Conservation (phyloP, 2,329 filamentous ascomycete genomes). For the Paecilomyces variotii region DNA sequence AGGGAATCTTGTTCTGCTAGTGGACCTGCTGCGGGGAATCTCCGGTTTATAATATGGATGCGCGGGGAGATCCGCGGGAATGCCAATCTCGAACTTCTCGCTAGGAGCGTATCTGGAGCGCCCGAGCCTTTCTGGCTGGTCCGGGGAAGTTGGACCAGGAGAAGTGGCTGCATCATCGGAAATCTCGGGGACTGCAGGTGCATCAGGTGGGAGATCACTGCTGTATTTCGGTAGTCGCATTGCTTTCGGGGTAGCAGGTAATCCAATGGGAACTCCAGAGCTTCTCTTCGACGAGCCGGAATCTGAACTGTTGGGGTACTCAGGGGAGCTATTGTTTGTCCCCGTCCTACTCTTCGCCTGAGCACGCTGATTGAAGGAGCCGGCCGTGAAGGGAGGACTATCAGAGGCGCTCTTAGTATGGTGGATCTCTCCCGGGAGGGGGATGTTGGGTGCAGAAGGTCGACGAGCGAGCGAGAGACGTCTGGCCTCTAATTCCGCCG, state of each 20-base stretch:
- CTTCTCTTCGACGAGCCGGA: constrained; percentile 35
- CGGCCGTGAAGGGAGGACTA: constrained; percentile 30
- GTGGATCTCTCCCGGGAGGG: constrained; percentile 57
- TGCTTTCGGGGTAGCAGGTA: constrained; percentile 85
- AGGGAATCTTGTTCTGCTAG: constrained; percentile 26
- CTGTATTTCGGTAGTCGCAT: constrained; percentile 74
- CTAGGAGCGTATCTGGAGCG: constrained; percentile 34
- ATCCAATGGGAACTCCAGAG: constrained; percentile 53
- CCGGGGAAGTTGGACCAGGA: constrained; percentile 28
- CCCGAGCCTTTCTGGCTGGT: constrained; percentile 26
- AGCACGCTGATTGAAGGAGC: constrained; percentile 24
- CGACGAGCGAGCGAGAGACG: constrained; percentile 74
- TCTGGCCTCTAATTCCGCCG: constrained; percentile 80
- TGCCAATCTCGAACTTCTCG: constrained; percentile 17
- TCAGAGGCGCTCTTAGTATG: constrained; percentile 36
- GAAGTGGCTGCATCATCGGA: constrained; percentile 42
- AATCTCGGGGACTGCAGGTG: constrained; percentile 49
- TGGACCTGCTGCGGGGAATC: constrained; percentile 33
- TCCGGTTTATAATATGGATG: constrained; percentile 34
- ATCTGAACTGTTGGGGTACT: constrained; percentile 31
- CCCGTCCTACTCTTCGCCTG: constrained; percentile 23
- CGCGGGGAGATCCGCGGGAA: constrained; percentile 27
- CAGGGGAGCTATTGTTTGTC: constrained; percentile 31
- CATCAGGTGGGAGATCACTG: constrained; percentile 35
- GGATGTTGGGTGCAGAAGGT: constrained; percentile 70